These are phyloP conservation scores for Myriangium duriaei DNA, from an alignment of 2,329 filamentous ascomycete species.

Conservation along the genomic window DNA sequence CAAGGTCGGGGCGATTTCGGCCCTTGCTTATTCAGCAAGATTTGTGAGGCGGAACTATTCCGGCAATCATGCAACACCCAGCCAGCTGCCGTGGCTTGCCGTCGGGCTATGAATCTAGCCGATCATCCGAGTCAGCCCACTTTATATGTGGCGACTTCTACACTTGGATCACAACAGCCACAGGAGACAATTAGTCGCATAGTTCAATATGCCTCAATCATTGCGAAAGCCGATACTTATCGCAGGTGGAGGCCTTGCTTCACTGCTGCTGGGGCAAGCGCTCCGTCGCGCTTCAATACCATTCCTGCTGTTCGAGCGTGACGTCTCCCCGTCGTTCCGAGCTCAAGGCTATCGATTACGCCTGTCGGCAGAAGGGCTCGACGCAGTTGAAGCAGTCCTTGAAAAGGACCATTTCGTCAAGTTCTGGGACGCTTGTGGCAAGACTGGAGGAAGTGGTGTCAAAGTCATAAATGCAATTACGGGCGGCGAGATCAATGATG, in stretches of 20 bases:
- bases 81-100: too few relatives aligned
- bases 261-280: constrained; percentile 27
- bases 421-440: constrained; percentile 49
- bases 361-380: constrained; percentile 43
- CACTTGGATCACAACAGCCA: too few relatives aligned
- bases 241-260: constrained; percentile 28
- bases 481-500: constrained; percentile 21
- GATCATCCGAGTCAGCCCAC: too few relatives aligned
- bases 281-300: constrained; percentile 25
- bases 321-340: constrained; percentile 41
- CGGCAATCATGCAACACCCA: too few relatives aligned
- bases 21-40: too few relatives aligned
- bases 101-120: too few relatives aligned
- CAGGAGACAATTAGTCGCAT: too few relatives aligned
- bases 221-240: constrained; percentile 29
- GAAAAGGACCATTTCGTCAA: constrained; percentile 28
- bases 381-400: constrained; percentile 49
- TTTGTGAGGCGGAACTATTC: too few relatives aligned
- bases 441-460: constrained; percentile 46
- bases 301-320: constrained; percentile 31
- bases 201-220: neutral
- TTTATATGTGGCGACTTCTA: too few relatives aligned
- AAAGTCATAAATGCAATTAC: constrained; percentile 40
- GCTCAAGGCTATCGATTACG: constrained; percentile 52
- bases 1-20: too few relatives aligned